Conservation (phyloP, 768 basidiomycete genomes). For the Lyophyllum semitale region DNA sequence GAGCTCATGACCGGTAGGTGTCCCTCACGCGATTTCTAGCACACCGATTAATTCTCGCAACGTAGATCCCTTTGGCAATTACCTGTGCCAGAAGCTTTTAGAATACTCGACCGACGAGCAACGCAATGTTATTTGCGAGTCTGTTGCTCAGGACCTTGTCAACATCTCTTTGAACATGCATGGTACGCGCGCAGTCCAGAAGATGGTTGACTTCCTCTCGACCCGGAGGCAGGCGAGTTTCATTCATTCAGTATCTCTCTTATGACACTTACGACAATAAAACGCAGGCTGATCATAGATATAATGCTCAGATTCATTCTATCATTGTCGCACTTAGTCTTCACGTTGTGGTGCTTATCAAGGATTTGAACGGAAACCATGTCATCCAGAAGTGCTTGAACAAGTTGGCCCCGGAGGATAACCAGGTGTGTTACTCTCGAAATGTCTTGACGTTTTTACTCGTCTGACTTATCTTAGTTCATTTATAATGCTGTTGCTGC, state of each 20-base stretch:
- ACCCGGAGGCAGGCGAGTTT: constrained; percentile 86
- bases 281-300: constrained; percentile 77
- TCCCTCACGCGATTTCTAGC: not conserved
- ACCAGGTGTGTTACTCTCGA: constrained; percentile 62
- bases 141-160: constrained; percentile 95
- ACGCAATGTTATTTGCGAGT: constrained; percentile 94
- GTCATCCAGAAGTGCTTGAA: constrained; percentile 99
- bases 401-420: constrained; percentile 96
- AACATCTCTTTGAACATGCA: constrained; percentile 99
- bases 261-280: constrained; percentile 51
- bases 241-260: constrained; percentile 29
- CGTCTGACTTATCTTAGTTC: constrained; percentile 56
- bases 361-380: constrained; percentile 96
- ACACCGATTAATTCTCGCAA: constrained; percentile 4
- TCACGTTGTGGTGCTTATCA: constrained; percentile 98
- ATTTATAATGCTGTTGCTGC: constrained; percentile 99
- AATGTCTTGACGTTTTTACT: not conserved
- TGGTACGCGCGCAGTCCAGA: constrained; percentile 98
- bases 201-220: constrained; percentile 99
- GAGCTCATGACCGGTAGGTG: constrained; percentile 93
- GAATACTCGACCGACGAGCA: constrained; percentile 98
- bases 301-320: constrained; percentile 90
- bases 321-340: constrained; percentile 96
- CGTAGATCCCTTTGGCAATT: constrained; percentile 97
- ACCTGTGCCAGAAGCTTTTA: constrained; percentile 95